phyloP scores from a whole-genome alignment of 768 basidiomycete genomes.

The Strobilomyces confusus region DNA sequence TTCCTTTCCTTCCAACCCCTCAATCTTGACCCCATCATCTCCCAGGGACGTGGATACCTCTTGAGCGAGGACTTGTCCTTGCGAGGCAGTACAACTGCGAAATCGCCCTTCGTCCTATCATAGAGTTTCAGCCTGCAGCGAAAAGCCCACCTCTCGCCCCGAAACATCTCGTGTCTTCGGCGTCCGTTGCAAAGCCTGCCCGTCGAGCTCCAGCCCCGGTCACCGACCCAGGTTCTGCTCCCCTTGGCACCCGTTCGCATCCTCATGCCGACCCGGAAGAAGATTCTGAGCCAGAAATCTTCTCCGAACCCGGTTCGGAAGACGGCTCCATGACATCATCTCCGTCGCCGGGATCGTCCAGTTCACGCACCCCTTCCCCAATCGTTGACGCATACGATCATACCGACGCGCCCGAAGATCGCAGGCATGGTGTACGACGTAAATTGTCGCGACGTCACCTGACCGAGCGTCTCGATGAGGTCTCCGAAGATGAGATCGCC shows the following conservation, averaged over 20 bases:
- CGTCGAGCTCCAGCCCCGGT: constrained; percentile 22
- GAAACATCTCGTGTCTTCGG: constrained; percentile 81
- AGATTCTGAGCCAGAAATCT: constrained; percentile 57
- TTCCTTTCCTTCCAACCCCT: not conserved
- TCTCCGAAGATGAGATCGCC: constrained; percentile 40
- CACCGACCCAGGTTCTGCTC: constrained; percentile 15
- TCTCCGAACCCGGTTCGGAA: constrained; percentile 74
- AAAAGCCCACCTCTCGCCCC: constrained; percentile 94
- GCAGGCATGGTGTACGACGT: constrained; percentile 38
- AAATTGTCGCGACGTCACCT: constrained; percentile 46
- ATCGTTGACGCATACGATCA: constrained; percentile 48
- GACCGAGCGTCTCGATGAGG: constrained; percentile 44
- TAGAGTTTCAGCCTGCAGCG: constrained; percentile 87
- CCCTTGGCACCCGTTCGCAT: constrained; percentile 55
- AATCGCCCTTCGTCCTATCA: constrained; percentile 79
- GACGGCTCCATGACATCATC: constrained; percentile 90
- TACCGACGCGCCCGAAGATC: constrained; percentile 18
- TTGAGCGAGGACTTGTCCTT: constrained; percentile 80
- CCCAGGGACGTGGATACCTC: constrained; percentile 96
- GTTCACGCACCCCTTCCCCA: constrained; percentile 92
- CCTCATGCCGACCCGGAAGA: constrained; percentile 48
- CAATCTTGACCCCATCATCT: not conserved
- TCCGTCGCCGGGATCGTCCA: constrained; percentile 79
- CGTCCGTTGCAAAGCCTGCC: constrained; percentile 39
- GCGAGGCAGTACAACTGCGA: constrained; percentile 95